A percentile compares a stretch with the other conserved stretches of the same genome.
These are phyloP conservation scores for Paspalum vaginatum DNA, from an alignment of 176 grass and related monocot genomes.

Conservation along the genomic window DNA sequence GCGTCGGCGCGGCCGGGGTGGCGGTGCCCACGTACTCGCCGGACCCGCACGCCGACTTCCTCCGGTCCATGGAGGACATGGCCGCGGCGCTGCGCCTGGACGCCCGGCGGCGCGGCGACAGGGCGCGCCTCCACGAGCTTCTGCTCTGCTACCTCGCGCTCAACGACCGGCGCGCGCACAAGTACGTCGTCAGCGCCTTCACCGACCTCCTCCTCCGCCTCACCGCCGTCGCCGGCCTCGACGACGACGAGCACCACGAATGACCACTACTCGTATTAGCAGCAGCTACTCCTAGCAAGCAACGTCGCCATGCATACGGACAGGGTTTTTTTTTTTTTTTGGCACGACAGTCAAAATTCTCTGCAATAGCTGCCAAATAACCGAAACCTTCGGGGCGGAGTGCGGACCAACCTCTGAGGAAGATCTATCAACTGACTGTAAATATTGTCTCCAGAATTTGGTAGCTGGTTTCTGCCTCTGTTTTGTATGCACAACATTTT, in stretches of 20 bases:
- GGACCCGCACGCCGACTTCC: slow-evolving; percentile 90
- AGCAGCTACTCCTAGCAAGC: neutral
- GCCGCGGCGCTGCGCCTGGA: slow-evolving; percentile 71
- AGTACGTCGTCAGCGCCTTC: slow-evolving; percentile 93
- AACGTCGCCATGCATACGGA: neutral
- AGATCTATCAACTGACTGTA: slow-evolving; percentile 28
- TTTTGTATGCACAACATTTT: slow-evolving; percentile 19
- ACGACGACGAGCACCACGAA: slow-evolving; percentile 19
- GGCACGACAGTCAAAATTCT: slow-evolving; percentile 1
- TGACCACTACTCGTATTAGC: neutral
- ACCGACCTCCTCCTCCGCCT: slow-evolving; percentile 86
- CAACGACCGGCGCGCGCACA: slow-evolving; percentile 82
- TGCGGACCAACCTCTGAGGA: neutral
- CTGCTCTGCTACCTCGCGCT: slow-evolving; percentile 96
- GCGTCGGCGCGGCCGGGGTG: slow-evolving; percentile 60
- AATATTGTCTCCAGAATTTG: neutral
- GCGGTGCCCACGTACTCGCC: slow-evolving; percentile 93
- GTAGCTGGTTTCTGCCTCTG: neutral
- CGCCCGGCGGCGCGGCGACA: slow-evolving; percentile 53
- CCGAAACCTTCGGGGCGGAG: neutral
- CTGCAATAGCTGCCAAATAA: neutral
- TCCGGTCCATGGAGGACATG: slow-evolving; percentile 96
- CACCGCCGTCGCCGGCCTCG: slow-evolving; percentile 33
- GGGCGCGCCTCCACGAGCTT: slow-evolving; percentile 84
- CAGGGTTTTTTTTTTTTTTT: too few relatives aligned